These are phyloP conservation scores for Paraleonurus japonicus DNA, from an alignment of 257 asterid genomes.

Conservation along the genomic window DNA sequence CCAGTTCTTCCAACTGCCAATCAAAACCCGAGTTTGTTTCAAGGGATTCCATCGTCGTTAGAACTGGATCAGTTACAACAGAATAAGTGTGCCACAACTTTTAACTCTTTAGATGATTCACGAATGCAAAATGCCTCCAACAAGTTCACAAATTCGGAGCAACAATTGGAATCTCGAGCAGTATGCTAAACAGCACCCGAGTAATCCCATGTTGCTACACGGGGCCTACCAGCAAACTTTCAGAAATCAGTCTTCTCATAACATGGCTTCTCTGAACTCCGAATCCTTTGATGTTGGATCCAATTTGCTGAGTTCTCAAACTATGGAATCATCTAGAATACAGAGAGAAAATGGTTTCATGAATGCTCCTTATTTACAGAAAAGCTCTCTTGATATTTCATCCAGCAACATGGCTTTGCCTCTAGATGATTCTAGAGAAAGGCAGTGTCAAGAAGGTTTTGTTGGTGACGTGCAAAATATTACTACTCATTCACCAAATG, in stretches of 20 bases:
- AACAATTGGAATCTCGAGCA: constrained; percentile 38
- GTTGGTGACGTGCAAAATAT: constrained; percentile 36
- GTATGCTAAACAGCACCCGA: constrained; percentile 36
- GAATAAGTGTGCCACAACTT: constrained; percentile 36
- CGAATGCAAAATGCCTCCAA: constrained; percentile 40
- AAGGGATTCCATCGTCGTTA: constrained; percentile 63
- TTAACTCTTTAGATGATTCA: constrained; percentile 44
- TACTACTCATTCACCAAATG: constrained; percentile 34
- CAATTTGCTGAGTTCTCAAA: constrained; percentile 42
- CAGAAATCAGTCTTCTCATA: constrained; percentile 44
- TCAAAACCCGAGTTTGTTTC: constrained; percentile 58
- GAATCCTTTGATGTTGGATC: constrained; percentile 46
- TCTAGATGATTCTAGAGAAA: constrained; percentile 52
- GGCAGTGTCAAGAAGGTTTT: constrained; percentile 43
- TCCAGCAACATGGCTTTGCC: constrained; percentile 36
- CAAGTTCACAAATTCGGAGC: constrained; percentile 41
- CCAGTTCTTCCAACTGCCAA: constrained; percentile 38
- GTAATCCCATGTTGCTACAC: constrained; percentile 43
- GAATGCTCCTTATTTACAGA: constrained; percentile 36
- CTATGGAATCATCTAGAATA: constrained; percentile 42
- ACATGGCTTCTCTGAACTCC: constrained; percentile 46
- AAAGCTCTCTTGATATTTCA: constrained; percentile 42
- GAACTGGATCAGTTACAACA: constrained; percentile 73
- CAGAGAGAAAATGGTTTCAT: constrained; percentile 45
- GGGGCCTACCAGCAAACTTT: constrained; percentile 57